Conservation (phyloP, 805 yeast species). For the Danielozyma ontarioensis region DNA sequence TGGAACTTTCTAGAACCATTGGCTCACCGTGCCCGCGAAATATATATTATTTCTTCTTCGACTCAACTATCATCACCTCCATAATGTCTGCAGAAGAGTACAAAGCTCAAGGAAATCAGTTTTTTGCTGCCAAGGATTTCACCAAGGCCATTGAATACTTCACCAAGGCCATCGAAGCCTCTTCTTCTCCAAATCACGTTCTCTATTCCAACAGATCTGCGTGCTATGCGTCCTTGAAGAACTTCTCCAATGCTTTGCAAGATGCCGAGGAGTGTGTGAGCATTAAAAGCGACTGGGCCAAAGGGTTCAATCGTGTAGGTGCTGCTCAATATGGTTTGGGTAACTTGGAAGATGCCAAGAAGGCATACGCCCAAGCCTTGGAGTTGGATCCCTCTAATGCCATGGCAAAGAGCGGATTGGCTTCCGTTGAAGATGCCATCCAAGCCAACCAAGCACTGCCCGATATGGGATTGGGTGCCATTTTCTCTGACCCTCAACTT, state of each 20-base stretch:
- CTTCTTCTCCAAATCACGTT: conserved; percentile 84
- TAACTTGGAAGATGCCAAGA: conserved; percentile 67
- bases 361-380: conserved; percentile 70
- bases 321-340: conserved; percentile 91
- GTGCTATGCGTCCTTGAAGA: conserved; percentile 71
- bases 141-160: conserved; percentile 74
- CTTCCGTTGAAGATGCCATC: conserved; percentile 61
- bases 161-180: conserved; percentile 80
- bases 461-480: conserved; percentile 69
- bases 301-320: conserved; percentile 90
- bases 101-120: conserved; percentile 91
- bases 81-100: conserved; percentile 63
- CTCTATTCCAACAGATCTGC: conserved; percentile 93
- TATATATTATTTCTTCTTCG: too few species aligned
- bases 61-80: background rate
- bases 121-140: conserved; percentile 84
- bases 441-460: conserved; percentile 50
- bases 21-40: background rate
- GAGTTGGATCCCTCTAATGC: conserved; percentile 76
- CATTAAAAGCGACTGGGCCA: conserved; percentile 87
- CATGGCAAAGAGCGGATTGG: conserved; percentile 81
- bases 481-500: conserved; percentile 77
- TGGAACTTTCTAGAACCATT: background rate
- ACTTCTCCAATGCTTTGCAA: conserved; percentile 67
- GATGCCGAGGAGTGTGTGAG: conserved; percentile 84